Conservation (phyloP, 257 asterid species). For the Mentha longifolia region DNA sequence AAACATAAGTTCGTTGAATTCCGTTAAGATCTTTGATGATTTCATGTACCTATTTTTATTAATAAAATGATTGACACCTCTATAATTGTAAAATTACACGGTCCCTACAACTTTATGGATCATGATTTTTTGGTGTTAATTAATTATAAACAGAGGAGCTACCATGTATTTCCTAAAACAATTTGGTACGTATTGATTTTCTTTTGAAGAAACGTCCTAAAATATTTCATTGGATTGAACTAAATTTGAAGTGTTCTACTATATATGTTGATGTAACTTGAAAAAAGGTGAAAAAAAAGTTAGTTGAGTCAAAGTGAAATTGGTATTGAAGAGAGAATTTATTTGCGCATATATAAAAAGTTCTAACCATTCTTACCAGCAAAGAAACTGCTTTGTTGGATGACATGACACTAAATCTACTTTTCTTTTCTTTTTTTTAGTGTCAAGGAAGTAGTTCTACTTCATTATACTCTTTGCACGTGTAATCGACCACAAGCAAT, state of each 20-base stretch:
- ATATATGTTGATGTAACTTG: slow-evolving; percentile 19
- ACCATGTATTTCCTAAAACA: neutral
- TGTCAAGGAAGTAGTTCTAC: neutral
- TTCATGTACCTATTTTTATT: too few species aligned
- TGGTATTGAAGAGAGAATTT: slow-evolving; percentile 1
- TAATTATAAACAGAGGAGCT: neutral
- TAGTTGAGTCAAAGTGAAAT: slow-evolving; percentile 28
- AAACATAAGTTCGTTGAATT: too few species aligned
- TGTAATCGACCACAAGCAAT: neutral
- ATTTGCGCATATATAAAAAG: neutral
- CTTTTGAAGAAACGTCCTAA: neutral
- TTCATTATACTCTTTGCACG: neutral
- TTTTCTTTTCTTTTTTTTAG: neutral
- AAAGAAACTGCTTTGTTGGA: slow-evolving; percentile 32
- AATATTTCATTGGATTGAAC: neutral
- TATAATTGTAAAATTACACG: too few species aligned
- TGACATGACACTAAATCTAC: slow-evolving; percentile 38
- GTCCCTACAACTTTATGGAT: too few species aligned
- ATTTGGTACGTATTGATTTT: too few species aligned
- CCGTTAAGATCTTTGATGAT: too few species aligned
- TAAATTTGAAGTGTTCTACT: neutral
- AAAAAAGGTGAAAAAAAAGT: slow-evolving; percentile 6
- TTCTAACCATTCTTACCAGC: slow-evolving; percentile 28
- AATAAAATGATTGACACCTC: too few species aligned
- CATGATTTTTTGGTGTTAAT: too few species aligned